Conservation (phyloP, 2,329 filamentous ascomycete genomes). For the Sarocladium kiliense region DNA sequence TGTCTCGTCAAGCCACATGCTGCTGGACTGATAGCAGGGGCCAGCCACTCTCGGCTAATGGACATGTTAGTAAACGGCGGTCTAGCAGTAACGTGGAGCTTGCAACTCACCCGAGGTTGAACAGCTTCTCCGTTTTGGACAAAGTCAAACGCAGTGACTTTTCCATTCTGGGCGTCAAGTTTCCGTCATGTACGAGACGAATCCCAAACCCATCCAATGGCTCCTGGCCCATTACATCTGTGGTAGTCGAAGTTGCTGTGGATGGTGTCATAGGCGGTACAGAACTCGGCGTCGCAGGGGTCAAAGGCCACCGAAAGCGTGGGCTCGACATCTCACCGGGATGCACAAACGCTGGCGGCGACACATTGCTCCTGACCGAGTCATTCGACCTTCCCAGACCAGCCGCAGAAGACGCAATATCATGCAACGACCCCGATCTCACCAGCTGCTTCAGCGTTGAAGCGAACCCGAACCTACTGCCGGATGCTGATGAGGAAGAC, state of each 20-base stretch:
- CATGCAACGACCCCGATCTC: constrained; percentile 14
- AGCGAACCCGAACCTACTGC: constrained; percentile 23
- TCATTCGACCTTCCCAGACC: not conserved
- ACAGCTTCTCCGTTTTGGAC: constrained; percentile 46
- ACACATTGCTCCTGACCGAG: constrained; percentile 4
- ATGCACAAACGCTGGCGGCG: constrained; percentile 8
- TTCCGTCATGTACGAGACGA: constrained; percentile 43
- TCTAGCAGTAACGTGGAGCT: not conserved
- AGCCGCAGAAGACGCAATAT: constrained; percentile 1
- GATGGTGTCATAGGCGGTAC: constrained; percentile 43
- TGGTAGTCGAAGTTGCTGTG: constrained; percentile 35
- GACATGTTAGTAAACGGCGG: not conserved
- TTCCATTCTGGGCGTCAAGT: constrained; percentile 41
- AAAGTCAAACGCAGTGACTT: constrained; percentile 43
- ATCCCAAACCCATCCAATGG: constrained; percentile 39
- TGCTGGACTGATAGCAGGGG: constrained; percentile 36
- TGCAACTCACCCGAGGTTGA: constrained; percentile 29
- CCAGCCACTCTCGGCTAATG: constrained; percentile 36
- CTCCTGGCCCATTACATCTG: constrained; percentile 24
- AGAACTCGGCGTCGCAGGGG: constrained; percentile 34
- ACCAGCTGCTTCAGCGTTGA: constrained; percentile 26
- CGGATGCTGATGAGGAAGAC: constrained; percentile 19
- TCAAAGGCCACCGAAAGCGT: constrained; percentile 22
- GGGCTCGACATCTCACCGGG: constrained; percentile 15
- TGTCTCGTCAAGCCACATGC: constrained; percentile 42